phyloP scores from a whole-genome alignment of 139 green algal genomes.

The Auxenochlorella protothecoides region DNA sequence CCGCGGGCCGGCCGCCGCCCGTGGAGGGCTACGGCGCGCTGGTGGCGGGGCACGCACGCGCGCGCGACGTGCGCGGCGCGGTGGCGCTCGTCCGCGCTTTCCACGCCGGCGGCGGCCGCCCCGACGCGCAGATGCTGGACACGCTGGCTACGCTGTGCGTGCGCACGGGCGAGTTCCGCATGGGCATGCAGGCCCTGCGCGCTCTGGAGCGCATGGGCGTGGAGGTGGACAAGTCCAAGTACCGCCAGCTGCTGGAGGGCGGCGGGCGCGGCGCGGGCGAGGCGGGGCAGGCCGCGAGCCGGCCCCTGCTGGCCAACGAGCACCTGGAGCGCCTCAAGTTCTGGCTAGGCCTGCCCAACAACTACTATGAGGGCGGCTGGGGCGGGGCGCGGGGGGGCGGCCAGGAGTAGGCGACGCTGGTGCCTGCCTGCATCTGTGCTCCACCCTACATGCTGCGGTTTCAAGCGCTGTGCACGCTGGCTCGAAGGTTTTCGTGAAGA shows the following conservation, averaged over 20 bases:
- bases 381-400: background rate
- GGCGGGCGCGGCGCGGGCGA: background rate
- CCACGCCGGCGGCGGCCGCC: constrained; percentile 32
- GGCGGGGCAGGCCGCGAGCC: background rate
- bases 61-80: constrained; percentile 15
- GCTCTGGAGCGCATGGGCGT: constrained; percentile 45
- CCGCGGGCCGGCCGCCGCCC: constrained; percentile 19
- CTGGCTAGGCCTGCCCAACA: constrained; percentile 64
- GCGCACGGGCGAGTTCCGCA: constrained; percentile 19
- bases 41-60: constrained; percentile 31
- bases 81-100: constrained; percentile 37
- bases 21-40: constrained; percentile 30
- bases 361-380: constrained; percentile 26
- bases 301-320: constrained; percentile 12
- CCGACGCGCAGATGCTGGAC: constrained; percentile 47
- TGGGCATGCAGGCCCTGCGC: constrained; percentile 52
- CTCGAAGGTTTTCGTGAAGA: no score
- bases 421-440: no score
- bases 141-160: constrained; percentile 34
- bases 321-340: constrained; percentile 58
- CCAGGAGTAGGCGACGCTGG: no score
- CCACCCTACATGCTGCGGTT: no score
- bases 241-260: constrained; percentile 20
- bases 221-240: constrained; percentile 29
- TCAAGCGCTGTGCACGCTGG: no score